phyloP scores from a whole-genome alignment of 2,329 filamentous ascomycete genomes.

The Cordyceps tenuipes region DNA sequence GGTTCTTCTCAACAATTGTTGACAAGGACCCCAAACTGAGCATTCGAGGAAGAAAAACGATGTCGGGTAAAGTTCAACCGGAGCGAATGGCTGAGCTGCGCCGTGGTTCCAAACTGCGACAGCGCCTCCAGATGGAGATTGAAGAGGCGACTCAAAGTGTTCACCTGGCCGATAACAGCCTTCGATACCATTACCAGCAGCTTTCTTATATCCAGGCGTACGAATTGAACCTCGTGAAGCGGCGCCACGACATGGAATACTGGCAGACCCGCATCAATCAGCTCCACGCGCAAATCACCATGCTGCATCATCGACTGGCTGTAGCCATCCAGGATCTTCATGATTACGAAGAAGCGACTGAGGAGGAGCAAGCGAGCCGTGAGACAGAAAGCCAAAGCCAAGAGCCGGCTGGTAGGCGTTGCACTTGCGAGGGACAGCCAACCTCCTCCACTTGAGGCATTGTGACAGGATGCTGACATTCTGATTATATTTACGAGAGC shows the following conservation, averaged over 20 bases:
- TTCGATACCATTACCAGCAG: slow-evolving; percentile 6
- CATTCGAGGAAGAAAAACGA: neutral
- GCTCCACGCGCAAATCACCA: neutral
- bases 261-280: slow-evolving; percentile 1
- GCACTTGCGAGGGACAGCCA: neutral
- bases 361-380: neutral
- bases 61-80: slow-evolving; percentile 2
- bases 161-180: neutral
- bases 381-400: neutral
- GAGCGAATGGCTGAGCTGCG: slow-evolving; percentile 10
- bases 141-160: neutral
- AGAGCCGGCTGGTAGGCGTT: neutral
- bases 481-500: neutral
- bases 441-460: neutral
- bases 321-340: slow-evolving; percentile 4
- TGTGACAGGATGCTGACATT: neutral
- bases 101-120: slow-evolving; percentile 7
- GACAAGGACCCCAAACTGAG: too few species aligned
- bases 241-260: neutral
- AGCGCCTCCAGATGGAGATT: slow-evolving; percentile 8
- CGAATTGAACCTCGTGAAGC: neutral
- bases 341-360: slow-evolving; percentile 10
- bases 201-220: neutral
- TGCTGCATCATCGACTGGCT: neutral
- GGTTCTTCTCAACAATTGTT: neutral